Conservation (phyloP, 164 flowering plant genomes). For the Piper betle region DNA sequence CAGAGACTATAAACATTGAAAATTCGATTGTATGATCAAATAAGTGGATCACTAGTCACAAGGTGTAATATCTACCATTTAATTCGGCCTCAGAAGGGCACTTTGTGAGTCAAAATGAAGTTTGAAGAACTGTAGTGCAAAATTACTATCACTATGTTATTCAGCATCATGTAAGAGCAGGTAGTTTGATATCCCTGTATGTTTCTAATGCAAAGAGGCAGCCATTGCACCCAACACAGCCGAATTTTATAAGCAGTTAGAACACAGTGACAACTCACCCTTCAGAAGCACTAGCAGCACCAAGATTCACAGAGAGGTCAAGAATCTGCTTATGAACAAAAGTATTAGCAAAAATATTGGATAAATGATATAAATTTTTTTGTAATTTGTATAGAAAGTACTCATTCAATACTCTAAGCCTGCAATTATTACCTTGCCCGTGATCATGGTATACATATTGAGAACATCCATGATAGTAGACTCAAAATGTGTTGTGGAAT, state of each 20-base stretch:
- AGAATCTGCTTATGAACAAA: conserved; percentile 31
- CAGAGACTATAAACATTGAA: too few relatives aligned
- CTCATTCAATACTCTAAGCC: background rate
- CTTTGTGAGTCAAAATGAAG: too few relatives aligned
- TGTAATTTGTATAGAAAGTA: background rate
- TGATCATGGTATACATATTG: conserved; percentile 71
- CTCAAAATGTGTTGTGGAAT: conserved; percentile 93
- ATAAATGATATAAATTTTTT: background rate
- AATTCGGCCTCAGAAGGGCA: too few relatives aligned
- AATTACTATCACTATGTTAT: too few relatives aligned
- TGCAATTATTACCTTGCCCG: conserved; percentile 64
- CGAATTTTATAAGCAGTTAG: background rate
- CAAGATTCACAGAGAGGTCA: conserved; percentile 72
- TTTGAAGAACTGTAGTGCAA: too few relatives aligned
- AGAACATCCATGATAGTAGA: conserved; percentile 81
- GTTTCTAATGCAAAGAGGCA: too few relatives aligned
- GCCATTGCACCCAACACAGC: too few relatives aligned
- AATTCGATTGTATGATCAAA: too few relatives aligned
- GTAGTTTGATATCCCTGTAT: too few relatives aligned
- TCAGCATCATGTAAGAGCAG: too few relatives aligned
- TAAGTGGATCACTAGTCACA: too few relatives aligned
- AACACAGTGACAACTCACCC: conserved; percentile 46
- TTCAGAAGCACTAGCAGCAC: conserved; percentile 81
- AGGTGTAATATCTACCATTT: too few relatives aligned
- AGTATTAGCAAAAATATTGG: background rate